phyloP scores from a whole-genome alignment of 2,329 filamentous ascomycete species.

The Trichoderma sp. region DNA sequence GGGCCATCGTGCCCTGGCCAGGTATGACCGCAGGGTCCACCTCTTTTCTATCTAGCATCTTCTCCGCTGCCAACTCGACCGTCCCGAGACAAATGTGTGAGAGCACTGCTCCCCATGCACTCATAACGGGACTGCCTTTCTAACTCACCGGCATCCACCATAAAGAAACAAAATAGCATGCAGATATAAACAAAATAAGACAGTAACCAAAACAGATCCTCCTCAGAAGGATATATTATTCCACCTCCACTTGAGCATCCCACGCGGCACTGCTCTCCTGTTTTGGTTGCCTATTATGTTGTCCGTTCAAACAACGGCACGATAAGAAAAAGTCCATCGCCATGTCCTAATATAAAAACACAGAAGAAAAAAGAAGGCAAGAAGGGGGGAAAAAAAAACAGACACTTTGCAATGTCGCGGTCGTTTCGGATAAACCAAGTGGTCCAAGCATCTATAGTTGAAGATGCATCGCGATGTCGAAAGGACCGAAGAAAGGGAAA shows the following conservation, averaged over 20 bases:
- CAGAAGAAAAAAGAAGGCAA: neutral
- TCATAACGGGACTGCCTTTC: neutral
- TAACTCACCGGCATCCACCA: neutral
- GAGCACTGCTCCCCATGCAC: neutral
- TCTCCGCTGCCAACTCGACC: neutral
- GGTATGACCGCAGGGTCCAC: neutral
- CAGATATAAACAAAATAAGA: neutral
- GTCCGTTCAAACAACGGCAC: neutral
- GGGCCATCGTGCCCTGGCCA: neutral
- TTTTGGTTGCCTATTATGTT: neutral
- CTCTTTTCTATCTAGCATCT: conserved; percentile 8
- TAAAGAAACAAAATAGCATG: neutral
- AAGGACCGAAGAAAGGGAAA: neutral
- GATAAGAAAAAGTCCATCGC: neutral
- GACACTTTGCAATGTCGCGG: neutral
- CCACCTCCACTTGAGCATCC: neutral
- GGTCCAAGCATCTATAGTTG: neutral
- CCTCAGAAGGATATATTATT: neutral
- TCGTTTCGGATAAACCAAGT: neutral
- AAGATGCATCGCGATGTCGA: neutral
- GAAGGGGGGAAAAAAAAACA: neutral
- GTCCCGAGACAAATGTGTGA: neutral
- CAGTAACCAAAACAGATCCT: neutral
- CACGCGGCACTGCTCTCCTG: neutral
- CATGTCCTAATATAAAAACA: neutral